Base-by-base conservation (phyloP, 306 rosid genomes). In the Cyclanthera cordifolia region DNA sequence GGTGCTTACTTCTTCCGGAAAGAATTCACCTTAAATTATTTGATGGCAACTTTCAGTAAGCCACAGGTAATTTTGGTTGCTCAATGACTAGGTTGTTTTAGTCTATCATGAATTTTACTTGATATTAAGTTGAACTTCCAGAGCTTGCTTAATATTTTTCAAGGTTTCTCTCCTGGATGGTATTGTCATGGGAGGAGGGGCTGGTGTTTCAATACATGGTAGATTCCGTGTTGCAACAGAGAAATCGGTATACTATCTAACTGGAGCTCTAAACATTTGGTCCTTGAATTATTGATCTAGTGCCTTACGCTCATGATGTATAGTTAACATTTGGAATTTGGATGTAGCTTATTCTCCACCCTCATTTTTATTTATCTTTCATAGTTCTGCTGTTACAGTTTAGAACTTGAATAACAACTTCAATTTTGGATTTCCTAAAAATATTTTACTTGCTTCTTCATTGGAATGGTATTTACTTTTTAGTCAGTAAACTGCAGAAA, bases 101-200 rank as follows among this genome's bases (percentile, higher is more conserved):
- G 34, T 64, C 37, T 23, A 64, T 2, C 17, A 7, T 21, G 53
- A 43, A 32, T 41, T 64, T 23, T 43, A 64, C 69, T 64, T 64
- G 51, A 61, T 63, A 21, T 64, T 64, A 43, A 5, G 8, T 64
- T 66, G 24, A 14, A 46, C 32, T 46, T 66, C 19, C 39, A 41
- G 2, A 12, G 50, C 19, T 41, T 41, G 69, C 2, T 66, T 66
- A 75, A 78, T 71, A 49, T 72, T 30, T 21, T 74, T 80, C 64
- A 64, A 93, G 98, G 93, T 93, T 83, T 93, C 98, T 72, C 81
- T 93, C 71, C 93, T 89, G 61, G 70, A 93, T 68, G 98, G 98
- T 74, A 86, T 87, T 54, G 96, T 93, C 67, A 89, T 93, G 96
- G 98, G 98, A 74, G 98, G 98, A 81, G 96, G 98, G 17, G 95